Evolutionary conservation across 768 basidiomycete species (phyloP).

Genomic region (Daedalea quercina): DNA sequence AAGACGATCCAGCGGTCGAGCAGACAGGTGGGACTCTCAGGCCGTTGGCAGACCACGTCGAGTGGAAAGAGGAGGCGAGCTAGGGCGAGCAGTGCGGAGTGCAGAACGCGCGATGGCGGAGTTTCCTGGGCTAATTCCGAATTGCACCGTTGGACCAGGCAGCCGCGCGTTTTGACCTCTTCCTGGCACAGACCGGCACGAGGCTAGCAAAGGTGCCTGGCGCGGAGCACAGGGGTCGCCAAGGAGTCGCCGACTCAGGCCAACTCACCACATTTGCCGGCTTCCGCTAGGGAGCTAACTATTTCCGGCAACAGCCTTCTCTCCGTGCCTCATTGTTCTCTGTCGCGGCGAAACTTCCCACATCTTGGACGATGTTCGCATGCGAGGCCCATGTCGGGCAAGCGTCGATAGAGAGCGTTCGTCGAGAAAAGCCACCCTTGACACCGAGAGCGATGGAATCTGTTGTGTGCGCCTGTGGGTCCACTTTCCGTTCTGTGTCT

Average conservation of each 20-base stretch:
- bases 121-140: slow-evolving; percentile 8
- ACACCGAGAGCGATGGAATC: not conserved
- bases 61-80: slow-evolving; percentile 9
- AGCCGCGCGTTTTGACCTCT: slow-evolving; percentile 3
- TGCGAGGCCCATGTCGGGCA: too few relatives aligned
- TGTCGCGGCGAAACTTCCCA: not conserved
- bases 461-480: slow-evolving; percentile 26
- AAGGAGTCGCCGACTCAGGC: too few relatives aligned
- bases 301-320: not conserved
- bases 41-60: slow-evolving; percentile 7
- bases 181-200: slow-evolving; percentile 5
- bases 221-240: slow-evolving; percentile 2
- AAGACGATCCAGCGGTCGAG: slow-evolving; percentile 22
- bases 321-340: not conserved
- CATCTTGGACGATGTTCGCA: too few relatives aligned
- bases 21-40: slow-evolving; percentile 6
- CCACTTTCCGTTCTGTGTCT: slow-evolving; percentile 8
- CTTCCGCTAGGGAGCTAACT: not conserved
- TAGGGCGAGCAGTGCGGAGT: slow-evolving; percentile 14
- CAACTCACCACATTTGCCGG: not conserved
- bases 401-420: too few relatives aligned
- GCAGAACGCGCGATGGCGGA: slow-evolving; percentile 16
- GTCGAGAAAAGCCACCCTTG: not conserved
- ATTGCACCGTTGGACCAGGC: not conserved
- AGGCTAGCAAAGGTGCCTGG: slow-evolving; percentile 6